These are phyloP conservation scores for Diplodia mutila DNA, from an alignment of 2,329 filamentous ascomycete genomes.

Conservation along the genomic window DNA sequence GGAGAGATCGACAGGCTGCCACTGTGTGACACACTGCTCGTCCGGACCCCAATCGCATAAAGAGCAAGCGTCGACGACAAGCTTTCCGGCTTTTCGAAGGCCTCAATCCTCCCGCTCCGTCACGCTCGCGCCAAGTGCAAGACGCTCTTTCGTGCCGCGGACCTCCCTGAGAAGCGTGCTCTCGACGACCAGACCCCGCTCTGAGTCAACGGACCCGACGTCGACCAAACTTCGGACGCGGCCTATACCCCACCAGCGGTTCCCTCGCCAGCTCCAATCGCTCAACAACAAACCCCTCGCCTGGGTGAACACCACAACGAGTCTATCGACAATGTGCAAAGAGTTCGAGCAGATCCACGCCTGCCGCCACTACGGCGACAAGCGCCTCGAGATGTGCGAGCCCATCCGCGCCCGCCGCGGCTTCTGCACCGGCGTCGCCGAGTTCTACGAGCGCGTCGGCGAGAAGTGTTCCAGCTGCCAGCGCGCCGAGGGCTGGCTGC, in stretches of 20 bases:
- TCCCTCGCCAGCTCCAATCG: background rate
- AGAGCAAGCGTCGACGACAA: slow-evolving; percentile 2
- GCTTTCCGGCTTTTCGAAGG: background rate
- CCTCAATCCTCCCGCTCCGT: background rate
- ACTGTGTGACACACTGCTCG: background rate
- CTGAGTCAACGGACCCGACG: background rate
- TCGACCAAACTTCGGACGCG: background rate
- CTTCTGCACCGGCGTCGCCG: slow-evolving; percentile 21
- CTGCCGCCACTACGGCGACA: slow-evolving; percentile 19
- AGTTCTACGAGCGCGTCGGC: slow-evolving; percentile 12
- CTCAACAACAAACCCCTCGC: background rate
- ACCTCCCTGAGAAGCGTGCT: background rate
- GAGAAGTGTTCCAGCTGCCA: slow-evolving; percentile 22
- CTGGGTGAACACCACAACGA: background rate
- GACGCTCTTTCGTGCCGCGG: background rate
- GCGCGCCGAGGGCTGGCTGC: slow-evolving; percentile 17
- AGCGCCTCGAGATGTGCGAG: slow-evolving; percentile 19
- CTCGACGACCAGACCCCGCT: background rate
- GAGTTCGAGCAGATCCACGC: slow-evolving; percentile 20
- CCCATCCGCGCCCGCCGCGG: slow-evolving; percentile 21
- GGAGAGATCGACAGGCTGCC: slow-evolving; percentile 25
- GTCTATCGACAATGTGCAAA: slow-evolving; percentile 18
- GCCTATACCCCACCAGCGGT: background rate
- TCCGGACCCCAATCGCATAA: slow-evolving; percentile 1
- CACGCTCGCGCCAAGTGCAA: background rate